Evolutionary conservation across 768 basidiomycete species (phyloP), one percentile per base, ranked within the genome.

Genomic region (Leccinum truebloodii): DNA sequence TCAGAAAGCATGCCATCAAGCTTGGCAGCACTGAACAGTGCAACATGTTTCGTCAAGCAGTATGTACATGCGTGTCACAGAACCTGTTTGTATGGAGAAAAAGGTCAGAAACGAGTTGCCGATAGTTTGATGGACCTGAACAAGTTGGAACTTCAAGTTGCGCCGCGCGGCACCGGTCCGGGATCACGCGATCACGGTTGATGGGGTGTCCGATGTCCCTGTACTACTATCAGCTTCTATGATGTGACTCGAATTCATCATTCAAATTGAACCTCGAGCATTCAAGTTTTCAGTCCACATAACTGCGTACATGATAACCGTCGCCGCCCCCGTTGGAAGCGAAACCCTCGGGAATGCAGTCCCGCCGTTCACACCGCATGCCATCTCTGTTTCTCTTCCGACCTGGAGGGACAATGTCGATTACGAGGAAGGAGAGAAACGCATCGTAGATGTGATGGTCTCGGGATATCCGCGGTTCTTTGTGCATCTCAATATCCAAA

Each of bases 391-490:
- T n/a, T 95, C 93, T 8, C 81, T 98, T 1, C 95, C 95, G 0
- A 95, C 85, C 32, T 98, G 95, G 95, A 77, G 78, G 34, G 95
- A 98, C 73, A 92, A 89, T 67, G 85, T 98, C 20, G 95, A 80
- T 13, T 98, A 98, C 67, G 96, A 98, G 74, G 89, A 94, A 67
- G 93, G 93, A 18, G 87, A 90, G 9, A 84, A 88, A 65, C 80
- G 94, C 39, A 86, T 98, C 6, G 69, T 90, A 1, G 83, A 90
- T 59, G 78, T 76, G 6, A 93, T 96, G 95, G 84, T 90, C 46
- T 83, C 87, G 4, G 96, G 95, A 5, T 99, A 98, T 70, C 96
- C 96, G 0, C 79, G 96, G 55, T 98, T 98, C 76, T 97, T 96
- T 75, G 90, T 98, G 56, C 92, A 97, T 73, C 76, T 85, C 30